Base-by-base conservation (phyloP, 441 rosid species). In the Populus hybrid region DNA sequence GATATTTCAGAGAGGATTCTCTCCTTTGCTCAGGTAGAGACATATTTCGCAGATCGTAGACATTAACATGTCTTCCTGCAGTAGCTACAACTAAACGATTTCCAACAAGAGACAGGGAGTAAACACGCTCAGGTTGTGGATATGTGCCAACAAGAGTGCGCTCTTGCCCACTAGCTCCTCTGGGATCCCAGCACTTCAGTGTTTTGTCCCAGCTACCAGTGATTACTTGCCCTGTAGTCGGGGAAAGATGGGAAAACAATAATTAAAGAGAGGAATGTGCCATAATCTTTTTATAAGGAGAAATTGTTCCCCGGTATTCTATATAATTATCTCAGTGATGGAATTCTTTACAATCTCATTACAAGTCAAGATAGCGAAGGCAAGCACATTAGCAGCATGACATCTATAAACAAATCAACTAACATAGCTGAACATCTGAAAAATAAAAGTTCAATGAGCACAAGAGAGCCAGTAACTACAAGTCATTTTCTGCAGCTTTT, bases 181-280 rank as follows among this genome's bases (percentile, higher is more conserved):
- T 89, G 64, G 98, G 99, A 85, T 95, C 99, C 99, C 99, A 95
- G 75, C 95, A 94, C 82, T 93, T 95, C 74, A 95, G 71, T 24
- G 97, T 94, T 85, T 87, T 95, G 79, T 95, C 99, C 99, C 98
- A 95, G 83, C 97, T 92, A 78, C 98, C 99, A 21, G 92, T 92
- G 75, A 95, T 91, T 65, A 94, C 92, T 91, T 95, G 98, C 70
- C 98, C 99, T 93, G 67, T 50, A 77, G 70, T 63, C 18, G 72
- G 50, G 35, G 35, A 30, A 68, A 59, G 26, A 72, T 28, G 66
- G 9, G 32, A 3, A 30, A 65, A 72, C 14, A 14, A 26, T 8
- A 32, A 67, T 24, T 30, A 16, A 67, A 5, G 20, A 67, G 40
- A 30, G 16, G 53, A 70, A 70, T 50, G 6, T 18, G 24, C 30